Conservation (phyloP, 768 basidiomycete species). For the Auriscalpium vulgare region DNA sequence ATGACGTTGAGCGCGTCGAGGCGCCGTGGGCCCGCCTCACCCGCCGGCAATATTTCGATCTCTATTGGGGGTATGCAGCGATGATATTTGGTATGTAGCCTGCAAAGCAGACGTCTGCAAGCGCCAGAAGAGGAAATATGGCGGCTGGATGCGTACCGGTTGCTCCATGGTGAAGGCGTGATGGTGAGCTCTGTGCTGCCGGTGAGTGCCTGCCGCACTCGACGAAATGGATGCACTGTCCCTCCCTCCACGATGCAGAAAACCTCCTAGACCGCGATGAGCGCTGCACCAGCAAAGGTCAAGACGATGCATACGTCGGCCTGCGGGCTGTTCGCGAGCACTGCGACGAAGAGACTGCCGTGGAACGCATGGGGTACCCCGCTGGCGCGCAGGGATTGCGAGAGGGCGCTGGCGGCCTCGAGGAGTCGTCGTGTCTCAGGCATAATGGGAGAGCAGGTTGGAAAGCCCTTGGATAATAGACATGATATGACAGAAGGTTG, state of each 20-base stretch:
- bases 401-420: constrained; percentile 72
- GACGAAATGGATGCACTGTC: constrained; percentile 64
- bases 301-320: constrained; percentile 47
- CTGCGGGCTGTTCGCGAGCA: constrained; percentile 56
- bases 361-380: constrained; percentile 76
- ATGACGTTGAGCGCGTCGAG: constrained; percentile 63
- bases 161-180: constrained; percentile 79
- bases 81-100: constrained; percentile 70
- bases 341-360: constrained; percentile 63
- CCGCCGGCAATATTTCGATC: constrained; percentile 81
- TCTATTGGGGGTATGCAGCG: constrained; percentile 72
- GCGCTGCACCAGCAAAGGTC: background rate
- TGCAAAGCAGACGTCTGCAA: constrained; percentile 23
- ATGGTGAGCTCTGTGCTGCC: constrained; percentile 57
- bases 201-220: constrained; percentile 67
- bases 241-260: constrained; percentile 78
- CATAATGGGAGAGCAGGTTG: constrained; percentile 34
- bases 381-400: constrained; percentile 45
- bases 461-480: constrained; percentile 32
- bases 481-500: constrained; percentile 40
- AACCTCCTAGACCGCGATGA: constrained; percentile 52
- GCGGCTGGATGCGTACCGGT: constrained; percentile 43
- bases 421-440: constrained; percentile 67
- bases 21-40: constrained; percentile 72
- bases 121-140: constrained; percentile 1